A percentile compares a stretch with the other conserved stretches of the same genome.
Conservation (phyloP, 441 rosid genomes). For the Populus trichocarpa region DNA sequence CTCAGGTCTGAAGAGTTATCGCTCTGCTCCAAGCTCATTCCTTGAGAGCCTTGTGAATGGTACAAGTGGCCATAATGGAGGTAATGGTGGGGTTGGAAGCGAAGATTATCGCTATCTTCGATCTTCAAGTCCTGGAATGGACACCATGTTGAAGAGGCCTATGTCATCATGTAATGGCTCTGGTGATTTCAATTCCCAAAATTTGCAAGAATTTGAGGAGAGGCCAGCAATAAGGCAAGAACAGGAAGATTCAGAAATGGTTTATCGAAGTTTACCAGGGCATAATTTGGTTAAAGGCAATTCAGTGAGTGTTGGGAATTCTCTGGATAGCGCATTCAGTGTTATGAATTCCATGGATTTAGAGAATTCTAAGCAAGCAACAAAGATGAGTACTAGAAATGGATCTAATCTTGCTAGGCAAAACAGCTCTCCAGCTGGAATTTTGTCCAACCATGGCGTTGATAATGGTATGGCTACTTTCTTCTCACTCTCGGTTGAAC, state of each 20-base stretch:
- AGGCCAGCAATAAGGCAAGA: constrained; percentile 37
- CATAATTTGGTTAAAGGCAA: constrained; percentile 13
- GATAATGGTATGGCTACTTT: constrained; percentile 33
- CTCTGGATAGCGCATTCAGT: constrained; percentile 20
- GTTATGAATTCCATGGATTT: constrained; percentile 15
- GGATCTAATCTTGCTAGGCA: constrained; percentile 43
- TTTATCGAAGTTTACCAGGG: constrained; percentile 22
- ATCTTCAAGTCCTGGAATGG: constrained; percentile 44
- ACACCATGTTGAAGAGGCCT: constrained; percentile 28
- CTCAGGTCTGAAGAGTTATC: constrained; percentile 31
- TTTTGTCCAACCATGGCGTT: constrained; percentile 37
- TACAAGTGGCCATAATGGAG: background rate
- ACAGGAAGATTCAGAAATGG: constrained; percentile 25
- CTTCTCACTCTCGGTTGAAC: background rate
- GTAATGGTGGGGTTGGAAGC: constrained; percentile 6
- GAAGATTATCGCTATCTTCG: constrained; percentile 28
- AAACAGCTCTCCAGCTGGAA: constrained; percentile 49
- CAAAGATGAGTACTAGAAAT: constrained; percentile 19
- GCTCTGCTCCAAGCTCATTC: constrained; percentile 46
- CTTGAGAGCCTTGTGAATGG: constrained; percentile 24
- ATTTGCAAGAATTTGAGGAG: constrained; percentile 28
- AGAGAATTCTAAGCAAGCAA: constrained; percentile 27
- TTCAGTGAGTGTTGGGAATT: constrained; percentile 14
- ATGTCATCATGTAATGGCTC: constrained; percentile 23
- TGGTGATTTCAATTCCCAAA: constrained; percentile 25